These are phyloP conservation scores for Leptomonas pyrrhocoris DNA, from an alignment of 208 protist species.

Conservation along the genomic window DNA sequence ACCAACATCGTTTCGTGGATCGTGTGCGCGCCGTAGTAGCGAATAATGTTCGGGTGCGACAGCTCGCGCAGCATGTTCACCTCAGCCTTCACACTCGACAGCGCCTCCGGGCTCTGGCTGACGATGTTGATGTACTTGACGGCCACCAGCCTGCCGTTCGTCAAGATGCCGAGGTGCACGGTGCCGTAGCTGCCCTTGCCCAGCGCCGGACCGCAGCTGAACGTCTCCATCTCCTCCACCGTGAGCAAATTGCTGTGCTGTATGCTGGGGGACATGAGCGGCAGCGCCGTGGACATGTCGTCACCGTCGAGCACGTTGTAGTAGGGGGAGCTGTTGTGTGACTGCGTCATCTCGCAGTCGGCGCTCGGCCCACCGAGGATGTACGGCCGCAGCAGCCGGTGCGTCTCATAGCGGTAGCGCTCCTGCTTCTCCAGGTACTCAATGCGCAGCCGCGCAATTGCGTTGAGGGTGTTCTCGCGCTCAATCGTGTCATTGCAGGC, in stretches of 20 bases:
- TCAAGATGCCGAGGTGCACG: slow-evolving; percentile 66
- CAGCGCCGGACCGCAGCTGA: slow-evolving; percentile 74
- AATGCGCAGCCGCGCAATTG: slow-evolving; percentile 65
- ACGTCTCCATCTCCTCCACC: slow-evolving; percentile 77
- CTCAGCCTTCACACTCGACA: slow-evolving; percentile 63
- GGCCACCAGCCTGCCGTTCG: slow-evolving; percentile 59
- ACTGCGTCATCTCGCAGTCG: slow-evolving; percentile 20
- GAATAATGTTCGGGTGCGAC: slow-evolving; percentile 86
- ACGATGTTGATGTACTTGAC: slow-evolving; percentile 72
- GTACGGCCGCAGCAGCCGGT: slow-evolving; percentile 48
- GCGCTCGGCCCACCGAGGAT: slow-evolving; percentile 31
- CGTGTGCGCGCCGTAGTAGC: slow-evolving; percentile 78
- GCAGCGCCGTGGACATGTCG: slow-evolving; percentile 20
- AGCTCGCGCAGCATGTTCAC: slow-evolving; percentile 79
- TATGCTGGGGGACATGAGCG: slow-evolving; percentile 28
- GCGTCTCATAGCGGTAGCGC: slow-evolving; percentile 64
- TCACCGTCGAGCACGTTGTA: slow-evolving; percentile 21
- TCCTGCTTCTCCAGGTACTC: slow-evolving; percentile 79
- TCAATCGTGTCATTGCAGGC: slow-evolving; percentile 42
- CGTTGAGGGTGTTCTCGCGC: slow-evolving; percentile 72
- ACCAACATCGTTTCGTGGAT: slow-evolving; percentile 78
- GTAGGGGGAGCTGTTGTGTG: slow-evolving; percentile 12
- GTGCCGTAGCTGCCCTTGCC: slow-evolving; percentile 77
- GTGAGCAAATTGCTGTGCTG: slow-evolving; percentile 48
- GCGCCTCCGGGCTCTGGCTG: slow-evolving; percentile 49